phyloP scores from a whole-genome alignment of 2,329 filamentous ascomycete genomes.

The Aureobasidium mangrovei region DNA sequence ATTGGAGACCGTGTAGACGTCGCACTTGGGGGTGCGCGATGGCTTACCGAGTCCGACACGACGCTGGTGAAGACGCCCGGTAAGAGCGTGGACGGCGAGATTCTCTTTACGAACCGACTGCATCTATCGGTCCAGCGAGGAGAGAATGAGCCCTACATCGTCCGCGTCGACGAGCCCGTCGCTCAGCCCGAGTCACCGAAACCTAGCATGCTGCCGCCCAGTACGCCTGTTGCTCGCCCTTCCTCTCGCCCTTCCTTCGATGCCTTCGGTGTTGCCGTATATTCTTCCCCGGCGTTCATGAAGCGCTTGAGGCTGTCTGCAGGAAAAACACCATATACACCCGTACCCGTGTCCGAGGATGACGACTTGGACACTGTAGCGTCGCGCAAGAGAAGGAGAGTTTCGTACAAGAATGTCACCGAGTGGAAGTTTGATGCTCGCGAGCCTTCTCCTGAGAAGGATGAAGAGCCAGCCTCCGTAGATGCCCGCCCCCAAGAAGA shows the following conservation, averaged over 20 bases:
- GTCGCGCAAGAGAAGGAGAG: slow-evolving; percentile 62
- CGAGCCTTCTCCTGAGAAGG: slow-evolving; percentile 59
- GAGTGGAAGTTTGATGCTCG: slow-evolving; percentile 68
- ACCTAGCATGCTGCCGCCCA: slow-evolving; percentile 16
- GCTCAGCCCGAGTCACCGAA: slow-evolving; percentile 13
- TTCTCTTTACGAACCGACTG: slow-evolving; percentile 38
- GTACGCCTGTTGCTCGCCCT: slow-evolving; percentile 18
- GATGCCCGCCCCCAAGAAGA: slow-evolving; percentile 11
- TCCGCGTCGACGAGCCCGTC: slow-evolving; percentile 14
- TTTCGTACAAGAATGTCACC: slow-evolving; percentile 56
- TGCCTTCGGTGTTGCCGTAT: slow-evolving; percentile 39
- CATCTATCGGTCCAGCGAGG: slow-evolving; percentile 26
- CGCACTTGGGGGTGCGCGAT: slow-evolving; percentile 59
- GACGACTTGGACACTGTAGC: slow-evolving; percentile 52
- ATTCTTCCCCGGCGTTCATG: slow-evolving; percentile 70
- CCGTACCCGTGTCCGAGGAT: slow-evolving; percentile 59
- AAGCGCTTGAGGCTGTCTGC: slow-evolving; percentile 63
- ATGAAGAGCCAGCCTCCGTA: slow-evolving; percentile 18
- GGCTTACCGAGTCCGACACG: slow-evolving; percentile 49
- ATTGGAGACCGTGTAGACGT: slow-evolving; percentile 71
- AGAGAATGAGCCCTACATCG: slow-evolving; percentile 11
- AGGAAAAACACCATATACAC: slow-evolving; percentile 55
- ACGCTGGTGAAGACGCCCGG: slow-evolving; percentile 45
- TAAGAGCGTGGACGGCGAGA: slow-evolving; percentile 49
- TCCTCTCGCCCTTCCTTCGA: slow-evolving; percentile 3